Evolutionary conservation across 345 rosid genomes (phyloP).

Genomic region (Salix arbutifolia): DNA sequence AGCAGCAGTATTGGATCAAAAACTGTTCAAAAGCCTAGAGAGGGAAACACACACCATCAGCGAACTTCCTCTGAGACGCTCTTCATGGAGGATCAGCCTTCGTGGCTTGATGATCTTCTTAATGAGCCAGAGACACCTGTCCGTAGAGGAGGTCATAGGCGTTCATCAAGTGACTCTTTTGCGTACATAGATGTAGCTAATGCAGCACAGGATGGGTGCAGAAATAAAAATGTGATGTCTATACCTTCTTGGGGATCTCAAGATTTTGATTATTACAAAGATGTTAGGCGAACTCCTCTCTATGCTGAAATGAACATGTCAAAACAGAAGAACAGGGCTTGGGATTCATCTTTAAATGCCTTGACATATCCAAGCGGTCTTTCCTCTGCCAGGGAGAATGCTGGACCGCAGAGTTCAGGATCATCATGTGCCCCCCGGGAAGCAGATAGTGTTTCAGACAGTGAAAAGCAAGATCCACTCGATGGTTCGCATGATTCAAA

Average conservation of each 20-base stretch:
- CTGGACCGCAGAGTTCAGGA: conserved; percentile 48
- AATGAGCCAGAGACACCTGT: conserved; percentile 95
- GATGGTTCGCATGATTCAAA: conserved; percentile 53
- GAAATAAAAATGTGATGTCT: conserved; percentile 36
- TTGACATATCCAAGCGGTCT: conserved; percentile 39
- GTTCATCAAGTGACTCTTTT: conserved; percentile 96
- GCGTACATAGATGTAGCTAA: conserved; percentile 71
- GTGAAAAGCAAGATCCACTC: conserved; percentile 52
- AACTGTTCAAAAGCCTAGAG: conserved; percentile 62
- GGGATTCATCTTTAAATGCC: conserved; percentile 47
- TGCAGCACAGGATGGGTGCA: conserved; percentile 59
- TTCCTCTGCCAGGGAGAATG: conserved; percentile 50
- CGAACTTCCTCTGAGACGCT: conserved; percentile 90
- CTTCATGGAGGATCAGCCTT: conserved; percentile 86
- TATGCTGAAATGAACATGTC: conserved; percentile 42
- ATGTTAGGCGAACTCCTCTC: conserved; percentile 42
- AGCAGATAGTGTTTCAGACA: conserved; percentile 35
- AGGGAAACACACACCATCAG: conserved; percentile 59
- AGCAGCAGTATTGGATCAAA: conserved; percentile 54
- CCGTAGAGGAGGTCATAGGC: conserved; percentile 83
- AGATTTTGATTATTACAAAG: conserved; percentile 56
- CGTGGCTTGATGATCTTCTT: conserved; percentile 99
- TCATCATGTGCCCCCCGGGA: conserved; percentile 45
- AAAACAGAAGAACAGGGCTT: conserved; percentile 48
- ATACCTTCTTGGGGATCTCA: conserved; percentile 59